Evolutionary conservation across 2,329 filamentous ascomycete genomes (phyloP).

Genomic region (Amauroascus verrucosus): DNA sequence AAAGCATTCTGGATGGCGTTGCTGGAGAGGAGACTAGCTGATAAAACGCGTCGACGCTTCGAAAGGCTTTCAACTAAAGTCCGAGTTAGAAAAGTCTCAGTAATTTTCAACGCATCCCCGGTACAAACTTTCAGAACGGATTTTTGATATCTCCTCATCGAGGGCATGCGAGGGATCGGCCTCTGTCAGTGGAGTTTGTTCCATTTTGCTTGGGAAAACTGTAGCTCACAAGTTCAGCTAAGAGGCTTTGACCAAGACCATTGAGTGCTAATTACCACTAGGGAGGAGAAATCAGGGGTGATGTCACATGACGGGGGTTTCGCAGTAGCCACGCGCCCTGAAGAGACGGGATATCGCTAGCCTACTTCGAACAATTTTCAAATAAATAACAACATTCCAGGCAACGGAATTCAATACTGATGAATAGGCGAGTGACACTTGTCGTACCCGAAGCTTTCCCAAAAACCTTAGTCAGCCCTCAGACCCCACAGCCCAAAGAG

Average conservation of each 20-base stretch:
- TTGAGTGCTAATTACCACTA: not conserved
- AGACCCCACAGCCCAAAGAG: not conserved
- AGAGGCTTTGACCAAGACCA: too few species aligned
- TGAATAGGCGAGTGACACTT: not conserved
- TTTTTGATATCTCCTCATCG: conserved; percentile 34
- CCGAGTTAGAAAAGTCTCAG: not conserved
- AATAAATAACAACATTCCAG: too few species aligned
- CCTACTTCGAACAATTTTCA: too few species aligned
- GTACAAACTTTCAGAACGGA: conserved; percentile 34
- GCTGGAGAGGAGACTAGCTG: conserved; percentile 35
- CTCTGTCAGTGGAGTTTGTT: not conserved
- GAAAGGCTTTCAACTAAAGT: conserved; percentile 32
- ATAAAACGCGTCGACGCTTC: conserved; percentile 30
- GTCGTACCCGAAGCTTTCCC: not conserved
- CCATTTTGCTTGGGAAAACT: not conserved
- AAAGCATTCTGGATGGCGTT: conserved; percentile 28
- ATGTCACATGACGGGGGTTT: not conserved
- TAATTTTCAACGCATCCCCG: not conserved
- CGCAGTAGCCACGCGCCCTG: not conserved
- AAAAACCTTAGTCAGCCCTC: conserved; percentile 6
- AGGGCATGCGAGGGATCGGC: conserved; percentile 19
- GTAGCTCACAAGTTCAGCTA: not conserved
- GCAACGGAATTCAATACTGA: not conserved
- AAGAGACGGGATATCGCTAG: too few species aligned
- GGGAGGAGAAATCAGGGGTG: not conserved